Percentiles rank a stretch among this genome's conserved stretches.
These are phyloP conservation scores for Lactarius psammicola DNA, from an alignment of 768 basidiomycete species.

Conservation along the genomic window DNA sequence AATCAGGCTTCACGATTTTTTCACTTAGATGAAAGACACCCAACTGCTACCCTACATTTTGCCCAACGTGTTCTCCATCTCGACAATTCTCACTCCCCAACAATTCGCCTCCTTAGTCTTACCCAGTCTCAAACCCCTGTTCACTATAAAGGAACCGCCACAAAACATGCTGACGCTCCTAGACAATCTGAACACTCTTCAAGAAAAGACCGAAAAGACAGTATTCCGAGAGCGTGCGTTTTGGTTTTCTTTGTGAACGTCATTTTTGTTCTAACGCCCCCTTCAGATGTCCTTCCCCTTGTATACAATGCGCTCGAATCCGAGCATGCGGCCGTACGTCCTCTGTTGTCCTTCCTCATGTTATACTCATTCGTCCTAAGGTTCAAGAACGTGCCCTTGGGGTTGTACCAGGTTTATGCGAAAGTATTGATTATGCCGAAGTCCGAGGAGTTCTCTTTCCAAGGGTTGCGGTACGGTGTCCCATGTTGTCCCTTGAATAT, in stretches of 20 bases:
- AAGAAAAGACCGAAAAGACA: constrained; percentile 82
- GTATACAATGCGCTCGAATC: constrained; percentile 96
- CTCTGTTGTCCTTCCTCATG: not conserved
- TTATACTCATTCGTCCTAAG: constrained; percentile 39
- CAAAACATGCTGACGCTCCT: constrained; percentile 95
- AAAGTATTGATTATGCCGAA: constrained; percentile 92
- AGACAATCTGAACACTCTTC: constrained; percentile 84
- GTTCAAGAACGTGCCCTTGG: constrained; percentile 91
- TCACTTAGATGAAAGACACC: constrained; percentile 82
- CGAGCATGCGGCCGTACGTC: constrained; percentile 74
- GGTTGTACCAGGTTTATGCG: constrained; percentile 82
- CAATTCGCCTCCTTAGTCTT: constrained; percentile 84
- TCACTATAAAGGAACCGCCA: constrained; percentile 89
- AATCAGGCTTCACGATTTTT: not conserved
- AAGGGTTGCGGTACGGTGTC: constrained; percentile 78
- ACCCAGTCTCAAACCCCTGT: constrained; percentile 86
- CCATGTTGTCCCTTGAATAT: constrained; percentile 4
- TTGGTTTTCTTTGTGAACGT: not conserved
- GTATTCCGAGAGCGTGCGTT: constrained; percentile 86
- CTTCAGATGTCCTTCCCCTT: constrained; percentile 86
- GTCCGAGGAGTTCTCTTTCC: constrained; percentile 89
- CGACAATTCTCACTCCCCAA: constrained; percentile 65
- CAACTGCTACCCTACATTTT: constrained; percentile 92
- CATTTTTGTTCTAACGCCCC: not conserved
- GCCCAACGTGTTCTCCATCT: constrained; percentile 92